Evolutionary conservation across 2,329 filamentous ascomycete species (phyloP).

Genomic region (Cylindrodendrum hubeiense): DNA sequence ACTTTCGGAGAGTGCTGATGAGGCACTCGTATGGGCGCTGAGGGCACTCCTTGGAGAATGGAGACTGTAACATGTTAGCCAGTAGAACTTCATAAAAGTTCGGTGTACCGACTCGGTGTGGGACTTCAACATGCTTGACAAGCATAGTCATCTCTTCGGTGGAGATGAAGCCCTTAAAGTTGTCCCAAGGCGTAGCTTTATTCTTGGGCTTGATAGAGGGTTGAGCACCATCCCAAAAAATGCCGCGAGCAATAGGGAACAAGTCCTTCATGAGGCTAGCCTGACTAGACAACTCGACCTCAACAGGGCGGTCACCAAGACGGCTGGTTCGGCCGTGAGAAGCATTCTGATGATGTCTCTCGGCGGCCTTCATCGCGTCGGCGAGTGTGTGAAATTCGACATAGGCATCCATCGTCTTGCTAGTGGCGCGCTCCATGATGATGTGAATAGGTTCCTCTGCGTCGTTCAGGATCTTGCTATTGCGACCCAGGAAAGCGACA

Average conservation of each 20-base stretch:
- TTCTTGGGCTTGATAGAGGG: constrained; percentile 56
- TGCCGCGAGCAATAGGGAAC: constrained; percentile 69
- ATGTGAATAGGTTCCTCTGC: constrained; percentile 70
- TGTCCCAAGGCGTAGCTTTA: constrained; percentile 58
- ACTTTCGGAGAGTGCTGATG: constrained; percentile 72
- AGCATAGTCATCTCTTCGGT: constrained; percentile 74
- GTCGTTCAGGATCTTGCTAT: constrained; percentile 67
- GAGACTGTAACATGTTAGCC: constrained; percentile 57
- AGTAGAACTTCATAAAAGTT: neutral
- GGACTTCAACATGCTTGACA: constrained; percentile 72
- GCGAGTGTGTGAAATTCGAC: constrained; percentile 67
- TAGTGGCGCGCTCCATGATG: constrained; percentile 73
- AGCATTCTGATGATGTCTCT: constrained; percentile 57
- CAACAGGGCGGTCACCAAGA: constrained; percentile 69
- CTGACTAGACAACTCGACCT: constrained; percentile 69
- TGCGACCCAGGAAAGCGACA: constrained; percentile 70
- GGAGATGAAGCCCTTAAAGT: constrained; percentile 71
- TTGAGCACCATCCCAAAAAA: constrained; percentile 64
- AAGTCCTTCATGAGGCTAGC: constrained; percentile 70
- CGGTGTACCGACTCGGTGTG: constrained; percentile 67
- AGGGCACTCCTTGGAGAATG: constrained; percentile 70
- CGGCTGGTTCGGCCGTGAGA: constrained; percentile 58
- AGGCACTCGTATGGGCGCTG: constrained; percentile 75
- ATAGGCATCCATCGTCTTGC: constrained; percentile 73
- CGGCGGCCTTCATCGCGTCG: constrained; percentile 66